A percentile compares a stretch with the other conserved stretches of the same genome.
phyloP scores from a whole-genome alignment of 1,284 basidiomycete species.

The Cryptococcus hybrid region DNA sequence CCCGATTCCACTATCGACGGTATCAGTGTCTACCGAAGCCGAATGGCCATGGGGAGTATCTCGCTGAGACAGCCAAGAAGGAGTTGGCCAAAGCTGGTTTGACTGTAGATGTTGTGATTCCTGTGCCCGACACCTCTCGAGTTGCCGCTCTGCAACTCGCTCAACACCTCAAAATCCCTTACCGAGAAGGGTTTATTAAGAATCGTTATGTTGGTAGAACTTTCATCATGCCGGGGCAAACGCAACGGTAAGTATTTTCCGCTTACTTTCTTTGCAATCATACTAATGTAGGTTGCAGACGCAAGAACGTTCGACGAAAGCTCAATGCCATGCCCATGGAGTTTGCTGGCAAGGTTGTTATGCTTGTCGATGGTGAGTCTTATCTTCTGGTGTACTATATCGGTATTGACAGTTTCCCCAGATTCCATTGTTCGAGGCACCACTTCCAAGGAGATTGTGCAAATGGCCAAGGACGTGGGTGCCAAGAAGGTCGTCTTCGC shows the following conservation, averaged over 20 bases:
- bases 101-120: slow-evolving; percentile 91
- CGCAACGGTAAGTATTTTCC: slow-evolving; percentile 53
- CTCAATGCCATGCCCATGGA: slow-evolving; percentile 99
- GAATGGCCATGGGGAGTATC: slow-evolving; percentile 98
- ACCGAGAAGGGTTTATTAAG: slow-evolving; percentile 98
- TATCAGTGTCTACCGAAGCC: slow-evolving; percentile 92
- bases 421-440: slow-evolving; percentile 99
- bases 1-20: slow-evolving; percentile 98
- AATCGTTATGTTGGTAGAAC: slow-evolving; percentile 98
- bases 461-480: slow-evolving; percentile 98
- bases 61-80: slow-evolving; percentile 81
- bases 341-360: slow-evolving; percentile 87
- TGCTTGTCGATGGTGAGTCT: slow-evolving; percentile 85
- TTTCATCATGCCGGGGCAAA: slow-evolving; percentile 99
- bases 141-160: slow-evolving; percentile 95
- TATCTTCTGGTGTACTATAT: background rate
- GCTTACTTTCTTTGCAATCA: background rate
- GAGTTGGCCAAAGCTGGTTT: slow-evolving; percentile 69
- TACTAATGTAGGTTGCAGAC: slow-evolving; percentile 53
- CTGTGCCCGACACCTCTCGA: slow-evolving; percentile 94
- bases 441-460: slow-evolving; percentile 97
- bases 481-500: slow-evolving; percentile 97
- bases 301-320: slow-evolving; percentile 94
- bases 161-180: slow-evolving; percentile 84
- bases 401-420: slow-evolving; percentile 37